Evolutionary conservation across 2,329 filamentous ascomycete genomes (phyloP), one percentile per base, ranked within the genome.

Genomic region (Aspergillus sp.): DNA sequence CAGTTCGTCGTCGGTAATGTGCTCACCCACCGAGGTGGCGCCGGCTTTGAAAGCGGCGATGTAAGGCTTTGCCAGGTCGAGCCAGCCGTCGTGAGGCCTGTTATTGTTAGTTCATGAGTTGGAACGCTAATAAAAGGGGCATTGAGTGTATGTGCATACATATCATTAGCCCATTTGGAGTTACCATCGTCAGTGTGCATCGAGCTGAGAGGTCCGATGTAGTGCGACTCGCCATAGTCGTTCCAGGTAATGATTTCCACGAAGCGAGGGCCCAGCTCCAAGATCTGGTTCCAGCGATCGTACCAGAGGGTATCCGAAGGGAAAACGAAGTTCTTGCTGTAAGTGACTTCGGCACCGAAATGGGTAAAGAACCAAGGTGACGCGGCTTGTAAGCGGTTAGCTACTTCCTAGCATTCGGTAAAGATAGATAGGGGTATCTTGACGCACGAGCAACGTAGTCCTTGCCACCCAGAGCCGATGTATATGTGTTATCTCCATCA

Each of bases 151-250:
- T 29, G n/a, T 18, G 22, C 59, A 18, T 36, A 64, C 62, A 52
- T 81, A 42, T 81, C 80, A 63, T 80, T 81, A 2, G 72, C 72
- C 80, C 80, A 82, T 63, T 82, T 82, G 22, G 80, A 81, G 31
- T 70, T 66, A 0, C 75, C 75, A 42, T 75, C 73, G 39, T 75
- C 72, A 5, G 65, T 74, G 56, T 72, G 71, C 3, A 73, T 71
- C 14, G 53, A 57, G 39, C 52, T 54, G 20, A 83, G 68, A 1
- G 81, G 82, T 0, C 80, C 81, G 12, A 84, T 75, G 65, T 85
- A 84, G 66, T 85, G 83, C 3, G 78, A 81, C 63, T 85, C 83
- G 29, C 83, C 83, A 52, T 81, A 85, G 67, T 85, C 79, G 42
- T 81, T 81, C 79, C 78, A 81, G 1, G 78, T 77, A 3, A 80